phyloP scores from a whole-genome alignment of 1,284 basidiomycete species.

The Porodaedalea pini region DNA sequence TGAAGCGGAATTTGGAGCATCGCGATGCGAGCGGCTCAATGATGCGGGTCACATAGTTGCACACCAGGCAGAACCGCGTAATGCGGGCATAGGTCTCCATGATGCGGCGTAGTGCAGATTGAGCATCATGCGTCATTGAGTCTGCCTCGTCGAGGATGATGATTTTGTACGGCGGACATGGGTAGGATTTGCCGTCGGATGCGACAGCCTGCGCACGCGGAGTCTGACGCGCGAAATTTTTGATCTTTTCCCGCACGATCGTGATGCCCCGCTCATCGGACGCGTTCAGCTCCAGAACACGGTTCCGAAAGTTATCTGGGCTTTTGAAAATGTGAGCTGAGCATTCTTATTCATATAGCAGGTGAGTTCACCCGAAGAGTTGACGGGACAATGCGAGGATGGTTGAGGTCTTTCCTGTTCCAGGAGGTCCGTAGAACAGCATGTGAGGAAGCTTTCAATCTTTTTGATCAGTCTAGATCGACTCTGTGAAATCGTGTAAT shows the following conservation, averaged over 20 bases:
- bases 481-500: background rate
- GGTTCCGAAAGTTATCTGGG: conserved; percentile 90
- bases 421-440: conserved; percentile 99
- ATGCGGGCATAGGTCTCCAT: conserved; percentile 99
- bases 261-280: conserved; percentile 97
- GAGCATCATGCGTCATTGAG: conserved; percentile 99
- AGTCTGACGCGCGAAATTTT: conserved; percentile 95
- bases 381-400: conserved; percentile 94
- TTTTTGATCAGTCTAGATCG: conserved; percentile 20
- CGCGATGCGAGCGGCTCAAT: conserved; percentile 99
- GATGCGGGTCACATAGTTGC: conserved; percentile 99
- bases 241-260: conserved; percentile 98
- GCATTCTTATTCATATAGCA: background rate
- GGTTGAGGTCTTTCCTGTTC: conserved; percentile 98
- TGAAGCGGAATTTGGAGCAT: conserved; percentile 99
- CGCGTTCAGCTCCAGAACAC: conserved; percentile 98
- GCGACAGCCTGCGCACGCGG: conserved; percentile 73
- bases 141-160: conserved; percentile 99
- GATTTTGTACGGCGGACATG: conserved; percentile 98
- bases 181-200: conserved; percentile 83
- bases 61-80: conserved; percentile 97
- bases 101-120: conserved; percentile 91
- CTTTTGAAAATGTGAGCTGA: conserved; percentile 39
- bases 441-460: conserved; percentile 89
- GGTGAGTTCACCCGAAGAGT: conserved; percentile 77